Evolutionary conservation across 192 early-diverging fungal genomes (phyloP).

Genomic region (Irineochytrium annulatum): DNA sequence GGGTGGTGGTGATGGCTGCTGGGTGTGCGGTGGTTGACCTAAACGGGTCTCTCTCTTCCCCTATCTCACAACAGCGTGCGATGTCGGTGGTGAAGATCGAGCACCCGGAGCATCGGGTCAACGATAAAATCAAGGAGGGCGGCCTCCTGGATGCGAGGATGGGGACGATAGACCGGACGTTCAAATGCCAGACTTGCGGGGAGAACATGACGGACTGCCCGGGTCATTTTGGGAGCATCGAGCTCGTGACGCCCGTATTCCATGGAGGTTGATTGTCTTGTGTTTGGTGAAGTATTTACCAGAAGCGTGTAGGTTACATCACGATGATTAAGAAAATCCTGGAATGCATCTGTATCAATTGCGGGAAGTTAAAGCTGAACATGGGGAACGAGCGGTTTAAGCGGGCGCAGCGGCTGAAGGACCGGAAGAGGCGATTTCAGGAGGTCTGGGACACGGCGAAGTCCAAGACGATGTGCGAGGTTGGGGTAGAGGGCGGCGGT

Average conservation of each 20-base stretch:
- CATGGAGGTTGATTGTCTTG: conserved; percentile 66
- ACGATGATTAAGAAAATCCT: conserved; percentile 94
- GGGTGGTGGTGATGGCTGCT: neutral
- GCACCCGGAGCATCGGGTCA: conserved; percentile 80
- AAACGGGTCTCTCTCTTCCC: neutral
- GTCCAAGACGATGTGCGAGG: conserved; percentile 76
- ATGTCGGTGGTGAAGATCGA: conserved; percentile 97
- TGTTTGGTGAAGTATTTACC: neutral
- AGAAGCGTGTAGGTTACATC: conserved; percentile 67
- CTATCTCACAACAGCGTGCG: conserved; percentile 65
- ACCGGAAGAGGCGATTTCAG: conserved; percentile 56
- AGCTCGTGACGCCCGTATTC: conserved; percentile 92
- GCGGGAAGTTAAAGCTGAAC: conserved; percentile 89
- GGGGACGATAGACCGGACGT: conserved; percentile 96
- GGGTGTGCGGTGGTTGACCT: neutral
- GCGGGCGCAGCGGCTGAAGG: conserved; percentile 28
- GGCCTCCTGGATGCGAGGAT: conserved; percentile 90
- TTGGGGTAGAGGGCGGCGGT: conserved; percentile 60
- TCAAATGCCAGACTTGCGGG: conserved; percentile 94
- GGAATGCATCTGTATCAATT: conserved; percentile 92
- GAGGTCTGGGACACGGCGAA: conserved; percentile 88
- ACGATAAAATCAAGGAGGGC: conserved; percentile 73
- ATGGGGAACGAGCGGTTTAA: conserved; percentile 51
- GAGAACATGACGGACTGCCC: conserved; percentile 94
- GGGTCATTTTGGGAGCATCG: conserved; percentile 97